A percentile compares a stretch with the other conserved stretches of the same genome.
Evolutionary conservation across 176 grass and related monocot species (phyloP).

Genomic region (Aegilops tauschii): DNA sequence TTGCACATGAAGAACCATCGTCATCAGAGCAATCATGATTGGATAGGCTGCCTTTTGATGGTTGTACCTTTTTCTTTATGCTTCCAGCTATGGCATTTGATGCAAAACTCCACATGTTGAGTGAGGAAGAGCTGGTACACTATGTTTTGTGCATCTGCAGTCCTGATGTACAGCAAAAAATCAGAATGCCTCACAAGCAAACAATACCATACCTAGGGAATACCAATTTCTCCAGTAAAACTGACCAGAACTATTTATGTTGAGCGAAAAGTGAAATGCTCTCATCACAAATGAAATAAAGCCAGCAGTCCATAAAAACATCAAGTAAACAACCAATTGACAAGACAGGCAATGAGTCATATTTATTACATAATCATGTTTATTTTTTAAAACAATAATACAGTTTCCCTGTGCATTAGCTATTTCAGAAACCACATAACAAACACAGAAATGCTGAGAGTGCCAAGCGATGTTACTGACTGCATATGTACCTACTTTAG

Average conservation of each 20-base stretch:
- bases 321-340: not conserved
- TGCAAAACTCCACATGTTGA: slow-evolving; percentile 57
- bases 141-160: slow-evolving; percentile 6
- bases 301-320: not conserved
- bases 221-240: not conserved
- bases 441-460: not conserved
- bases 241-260: not conserved
- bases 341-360: not conserved
- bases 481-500: not conserved
- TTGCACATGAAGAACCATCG: slow-evolving; percentile 79
- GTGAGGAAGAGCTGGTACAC: not conserved
- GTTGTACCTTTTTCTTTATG: slow-evolving; percentile 36
- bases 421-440: not conserved
- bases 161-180: not conserved
- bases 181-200: slow-evolving; percentile 11
- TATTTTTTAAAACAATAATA: not conserved
- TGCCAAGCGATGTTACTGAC: not conserved
- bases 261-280: not conserved
- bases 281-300: not conserved
- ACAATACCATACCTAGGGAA: not conserved
- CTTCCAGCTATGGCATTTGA: slow-evolving; percentile 65
- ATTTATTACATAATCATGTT: not conserved
- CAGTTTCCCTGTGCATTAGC: not conserved
- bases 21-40: slow-evolving; percentile 76
- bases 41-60: slow-evolving; percentile 32